Percentiles rank a stretch among this genome's conserved stretches.
phyloP scores from a whole-genome alignment of 202 grass and related monocot species.

The Carex arenaria region DNA sequence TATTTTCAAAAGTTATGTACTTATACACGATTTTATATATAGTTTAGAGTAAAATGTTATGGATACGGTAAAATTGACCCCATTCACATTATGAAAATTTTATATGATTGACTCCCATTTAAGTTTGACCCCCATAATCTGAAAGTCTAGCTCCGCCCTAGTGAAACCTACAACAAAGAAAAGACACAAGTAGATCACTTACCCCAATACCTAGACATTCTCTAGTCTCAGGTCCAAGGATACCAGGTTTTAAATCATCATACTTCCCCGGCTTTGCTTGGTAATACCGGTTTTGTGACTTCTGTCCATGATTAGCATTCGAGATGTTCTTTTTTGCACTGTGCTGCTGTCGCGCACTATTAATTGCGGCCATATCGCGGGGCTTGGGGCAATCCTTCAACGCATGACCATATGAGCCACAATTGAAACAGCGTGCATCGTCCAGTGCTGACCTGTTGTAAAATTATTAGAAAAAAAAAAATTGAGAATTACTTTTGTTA shows the following conservation, averaged over 20 bases:
- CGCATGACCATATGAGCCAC: conserved; percentile 87
- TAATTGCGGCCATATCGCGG: conserved; percentile 79
- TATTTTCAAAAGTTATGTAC: no score
- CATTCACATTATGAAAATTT: no score
- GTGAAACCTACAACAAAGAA: conserved; percentile 16
- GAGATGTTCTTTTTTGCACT: conserved; percentile 61
- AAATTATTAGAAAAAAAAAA: conserved; percentile 16
- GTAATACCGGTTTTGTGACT: conserved; percentile 62
- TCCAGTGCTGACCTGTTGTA: conserved; percentile 52
- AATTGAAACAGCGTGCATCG: conserved; percentile 95
- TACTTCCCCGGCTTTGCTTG: conserved; percentile 76
- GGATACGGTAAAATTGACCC: no score
- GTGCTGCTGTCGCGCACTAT: conserved; percentile 76
- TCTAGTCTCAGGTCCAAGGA: conserved; percentile 86
- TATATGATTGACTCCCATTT: no score
- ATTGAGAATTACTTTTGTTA: neutral
- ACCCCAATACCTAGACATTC: conserved; percentile 90
- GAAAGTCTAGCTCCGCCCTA: no score
- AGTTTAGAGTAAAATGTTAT: no score
- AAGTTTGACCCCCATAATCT: no score
- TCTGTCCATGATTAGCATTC: conserved; percentile 41
- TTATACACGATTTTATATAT: no score
- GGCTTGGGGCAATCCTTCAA: conserved; percentile 91
- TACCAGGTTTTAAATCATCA: conserved; percentile 84
- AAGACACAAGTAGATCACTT: conserved; percentile 34